These are phyloP conservation scores for carrot (Daucus carota) DNA, from an alignment of 129 eudicot genomes.

Conservation along the genomic window DNA sequence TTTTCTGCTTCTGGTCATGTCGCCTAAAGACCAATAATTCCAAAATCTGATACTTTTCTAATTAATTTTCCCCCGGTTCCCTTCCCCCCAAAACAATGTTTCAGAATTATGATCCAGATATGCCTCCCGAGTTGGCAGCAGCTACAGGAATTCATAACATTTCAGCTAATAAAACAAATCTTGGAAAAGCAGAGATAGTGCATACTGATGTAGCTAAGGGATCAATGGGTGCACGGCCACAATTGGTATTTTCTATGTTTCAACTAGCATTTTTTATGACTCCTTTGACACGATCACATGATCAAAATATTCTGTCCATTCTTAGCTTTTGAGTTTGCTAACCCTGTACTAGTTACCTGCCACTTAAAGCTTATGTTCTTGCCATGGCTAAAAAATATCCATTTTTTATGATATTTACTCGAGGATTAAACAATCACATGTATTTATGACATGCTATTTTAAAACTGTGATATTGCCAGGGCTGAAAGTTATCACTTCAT, in stretches of 20 bases:
- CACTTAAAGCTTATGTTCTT: not conserved
- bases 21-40: not conserved
- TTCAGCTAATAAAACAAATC: constrained; percentile 45
- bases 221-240: constrained; percentile 43
- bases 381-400: not conserved
- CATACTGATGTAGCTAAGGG: constrained; percentile 48
- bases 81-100: not conserved
- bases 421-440: not conserved
- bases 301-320: not conserved
- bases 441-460: not conserved
- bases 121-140: constrained; percentile 96
- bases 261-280: constrained; percentile 3
- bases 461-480: not conserved
- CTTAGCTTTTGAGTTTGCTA: constrained; percentile 21
- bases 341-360: constrained; percentile 29
- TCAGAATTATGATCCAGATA: constrained; percentile 94
- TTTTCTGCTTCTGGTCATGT: not conserved
- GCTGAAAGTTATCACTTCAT: not conserved
- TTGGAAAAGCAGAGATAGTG: constrained; percentile 34
- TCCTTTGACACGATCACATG: constrained; percentile 1
- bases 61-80: not conserved
- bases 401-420: not conserved
- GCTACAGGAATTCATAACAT: constrained; percentile 70
- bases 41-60: not conserved
- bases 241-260: constrained; percentile 38